phyloP scores from a whole-genome alignment of 805 yeast genomes.

The Wickerhamomyces bovis region DNA sequence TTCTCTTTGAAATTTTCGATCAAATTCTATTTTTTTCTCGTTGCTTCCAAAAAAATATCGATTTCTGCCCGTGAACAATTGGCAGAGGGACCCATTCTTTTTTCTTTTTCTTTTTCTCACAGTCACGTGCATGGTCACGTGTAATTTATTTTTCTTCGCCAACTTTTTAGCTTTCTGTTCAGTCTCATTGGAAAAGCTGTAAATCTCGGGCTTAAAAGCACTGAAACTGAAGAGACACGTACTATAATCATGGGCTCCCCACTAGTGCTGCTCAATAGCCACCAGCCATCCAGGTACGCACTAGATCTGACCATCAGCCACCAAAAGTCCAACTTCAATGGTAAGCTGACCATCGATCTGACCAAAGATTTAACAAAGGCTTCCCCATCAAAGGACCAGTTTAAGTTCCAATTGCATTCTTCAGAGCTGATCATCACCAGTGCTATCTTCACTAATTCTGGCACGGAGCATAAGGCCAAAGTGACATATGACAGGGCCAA shows the following conservation, averaged over 20 bases:
- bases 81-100: too few species aligned
- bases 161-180: too few species aligned
- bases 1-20: conserved; percentile 1
- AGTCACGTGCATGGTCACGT: not conserved
- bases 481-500: conserved; percentile 27
- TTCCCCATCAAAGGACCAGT: conserved; percentile 7
- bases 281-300: conserved; percentile 30
- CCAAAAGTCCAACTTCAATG: conserved; percentile 41
- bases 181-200: too few species aligned
- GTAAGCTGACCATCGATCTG: conserved; percentile 29
- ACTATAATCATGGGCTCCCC: not conserved
- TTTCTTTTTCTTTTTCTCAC: too few species aligned
- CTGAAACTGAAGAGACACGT: not conserved
- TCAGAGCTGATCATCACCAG: conserved; percentile 26
- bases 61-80: not conserved
- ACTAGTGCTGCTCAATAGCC: conserved; percentile 18
- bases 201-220: not conserved
- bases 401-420: conserved; percentile 29
- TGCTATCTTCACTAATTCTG: conserved; percentile 7
- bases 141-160: not conserved
- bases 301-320: conserved; percentile 36
- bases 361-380: conserved; percentile 8
- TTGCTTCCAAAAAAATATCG: not conserved
- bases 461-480: conserved; percentile 30
- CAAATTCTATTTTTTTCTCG: conserved; percentile 1